Percentiles rank a stretch among this genome's conserved stretches.
Evolutionary conservation across 1,284 basidiomycete species (phyloP).

Genomic region (Leccinum brunneo-olivaceum): DNA sequence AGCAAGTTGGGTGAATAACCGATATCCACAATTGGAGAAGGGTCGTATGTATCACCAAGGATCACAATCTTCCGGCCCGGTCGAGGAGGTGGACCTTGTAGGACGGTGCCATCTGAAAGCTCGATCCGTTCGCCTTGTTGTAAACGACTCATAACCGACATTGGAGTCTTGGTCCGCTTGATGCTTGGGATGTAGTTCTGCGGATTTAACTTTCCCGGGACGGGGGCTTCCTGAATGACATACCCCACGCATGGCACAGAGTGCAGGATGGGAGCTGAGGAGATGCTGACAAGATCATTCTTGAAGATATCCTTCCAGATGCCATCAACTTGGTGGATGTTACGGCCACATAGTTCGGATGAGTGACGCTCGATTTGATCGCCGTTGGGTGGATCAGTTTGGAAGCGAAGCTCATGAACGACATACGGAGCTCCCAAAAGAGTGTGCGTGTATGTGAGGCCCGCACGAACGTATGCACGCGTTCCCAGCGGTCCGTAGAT

Average conservation of each 20-base stretch:
- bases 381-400: constrained; percentile 44
- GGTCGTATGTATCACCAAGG: constrained; percentile 78
- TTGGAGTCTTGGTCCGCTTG: constrained; percentile 66
- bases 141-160: constrained; percentile 63
- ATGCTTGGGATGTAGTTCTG: constrained; percentile 57
- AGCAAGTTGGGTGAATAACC: constrained; percentile 60
- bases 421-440: constrained; percentile 69
- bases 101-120: constrained; percentile 72
- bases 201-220: constrained; percentile 72
- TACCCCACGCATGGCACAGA: constrained; percentile 81
- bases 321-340: constrained; percentile 60
- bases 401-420: constrained; percentile 82
- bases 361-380: constrained; percentile 44
- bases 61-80: constrained; percentile 72
- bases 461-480: constrained; percentile 73
- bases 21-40: constrained; percentile 54
- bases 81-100: constrained; percentile 65
- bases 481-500: constrained; percentile 88
- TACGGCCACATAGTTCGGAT: constrained; percentile 61
- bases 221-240: constrained; percentile 69
- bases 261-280: constrained; percentile 79
- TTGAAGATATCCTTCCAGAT: constrained; percentile 68
- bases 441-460: constrained; percentile 67
- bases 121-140: constrained; percentile 65
- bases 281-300: constrained; percentile 60